Percentiles rank a stretch among this genome's conserved stretches.
These are phyloP conservation scores for Nicotiana rustica DNA, from an alignment of 305 asterid species.

Conservation along the genomic window DNA sequence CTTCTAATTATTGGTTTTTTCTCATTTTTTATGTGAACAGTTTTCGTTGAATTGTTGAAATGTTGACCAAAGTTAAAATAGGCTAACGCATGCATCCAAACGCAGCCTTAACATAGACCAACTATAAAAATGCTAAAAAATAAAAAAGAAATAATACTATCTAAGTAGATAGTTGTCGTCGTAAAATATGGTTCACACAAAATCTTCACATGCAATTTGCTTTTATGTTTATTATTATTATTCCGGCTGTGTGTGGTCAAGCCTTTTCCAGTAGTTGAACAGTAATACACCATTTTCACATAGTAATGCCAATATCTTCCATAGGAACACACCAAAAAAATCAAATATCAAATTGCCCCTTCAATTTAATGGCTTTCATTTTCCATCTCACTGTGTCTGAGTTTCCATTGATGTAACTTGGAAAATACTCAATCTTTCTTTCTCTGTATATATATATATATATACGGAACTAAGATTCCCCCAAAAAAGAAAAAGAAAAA, in stretches of 20 bases:
- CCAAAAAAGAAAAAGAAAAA: not conserved
- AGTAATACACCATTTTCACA: slow-evolving; percentile 11
- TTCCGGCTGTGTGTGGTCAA: not conserved
- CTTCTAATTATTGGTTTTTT: no score
- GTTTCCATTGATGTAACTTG: not conserved
- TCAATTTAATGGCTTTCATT: not conserved
- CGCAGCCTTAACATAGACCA: no score
- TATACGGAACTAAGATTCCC: not conserved
- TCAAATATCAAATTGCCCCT: slow-evolving; percentile 19
- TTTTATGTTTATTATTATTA: not conserved
- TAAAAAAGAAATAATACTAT: not conserved
- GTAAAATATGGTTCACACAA: slow-evolving; percentile 34
- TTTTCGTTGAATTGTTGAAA: not conserved
- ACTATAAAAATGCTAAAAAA: no score
- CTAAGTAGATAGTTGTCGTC: slow-evolving; percentile 12
- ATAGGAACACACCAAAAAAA: not conserved
- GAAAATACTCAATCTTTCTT: not conserved
- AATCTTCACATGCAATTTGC: slow-evolving; percentile 9
- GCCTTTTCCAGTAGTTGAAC: slow-evolving; percentile 16
- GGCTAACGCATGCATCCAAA: no score
- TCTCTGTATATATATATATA: not conserved
- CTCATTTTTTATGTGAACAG: not conserved
- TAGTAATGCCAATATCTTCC: not conserved
- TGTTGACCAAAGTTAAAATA: no score
- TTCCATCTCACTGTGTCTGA: not conserved